Evolutionary conservation across 2,329 filamentous ascomycete species (phyloP), one percentile per base, ranked within the genome.

Genomic region (Myriangium duriaei): DNA sequence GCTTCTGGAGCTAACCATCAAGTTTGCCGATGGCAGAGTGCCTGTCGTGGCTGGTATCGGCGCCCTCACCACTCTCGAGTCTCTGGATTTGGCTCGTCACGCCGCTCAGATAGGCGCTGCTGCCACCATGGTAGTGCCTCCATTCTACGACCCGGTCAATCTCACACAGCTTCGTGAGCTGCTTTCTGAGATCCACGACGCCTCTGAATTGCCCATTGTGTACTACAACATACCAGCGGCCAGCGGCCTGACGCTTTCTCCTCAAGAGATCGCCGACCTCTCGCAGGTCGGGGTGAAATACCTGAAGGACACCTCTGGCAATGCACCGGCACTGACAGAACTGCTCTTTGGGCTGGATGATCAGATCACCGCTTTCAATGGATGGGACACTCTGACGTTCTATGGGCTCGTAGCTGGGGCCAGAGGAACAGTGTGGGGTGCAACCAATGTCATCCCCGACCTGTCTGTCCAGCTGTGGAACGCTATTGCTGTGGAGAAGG

Each of bases 311-410:
- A n/a, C n/a, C n/a, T n/a, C n/a, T n/a, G n/a, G n/a, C n/a, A n/a
- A n/a, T n/a, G n/a, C n/a, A n/a, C n/a, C n/a, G n/a, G n/a, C n/a
- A n/a, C n/a, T n/a, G n/a, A n/a, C n/a, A n/a, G n/a, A n/a, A n/a
- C n/a, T n/a, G n/a, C n/a, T 71, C 3, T 69, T 70, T 43, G 56
- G 55, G 3, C 48, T 58, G 13, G 49, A 51, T 2, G 53, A 61
- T 37, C 47, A 56, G 17, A 62, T 69, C 42, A 69, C 63, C 1
- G 56, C 62, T 0, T 68, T 71, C 48, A 71, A 71, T 40, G 67
- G 67, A 1, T 71, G 67, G 67, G 67, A 71, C 41, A 70, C 66
- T 0, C 51, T 71, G 11, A 71, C 67, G 0, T 71, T 71, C 47
- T 70, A 70, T 43, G 66, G 67, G 6, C 51, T 71, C 7, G 63